Conservation (phyloP, 257 asterid genomes). For the Capsicum baccatum region DNA sequence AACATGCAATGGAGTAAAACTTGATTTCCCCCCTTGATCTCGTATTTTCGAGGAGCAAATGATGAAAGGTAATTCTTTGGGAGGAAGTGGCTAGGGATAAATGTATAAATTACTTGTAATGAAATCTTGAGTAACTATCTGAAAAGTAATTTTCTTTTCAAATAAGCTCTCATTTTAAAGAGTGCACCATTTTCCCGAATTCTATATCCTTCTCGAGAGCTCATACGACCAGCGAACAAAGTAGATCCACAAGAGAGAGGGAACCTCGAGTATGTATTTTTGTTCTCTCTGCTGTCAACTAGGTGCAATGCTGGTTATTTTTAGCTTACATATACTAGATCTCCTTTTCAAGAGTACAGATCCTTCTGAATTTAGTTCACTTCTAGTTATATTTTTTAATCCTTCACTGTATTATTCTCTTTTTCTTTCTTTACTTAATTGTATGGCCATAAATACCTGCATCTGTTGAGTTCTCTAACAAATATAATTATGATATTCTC, state of each 20-base stretch:
- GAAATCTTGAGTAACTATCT: background rate
- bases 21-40: background rate
- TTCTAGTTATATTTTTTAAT: background rate
- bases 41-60: background rate
- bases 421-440: slow-evolving; percentile 9
- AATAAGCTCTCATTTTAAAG: background rate
- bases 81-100: background rate
- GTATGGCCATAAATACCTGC: slow-evolving; percentile 10
- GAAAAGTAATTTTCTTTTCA: background rate
- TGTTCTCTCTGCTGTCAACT: background rate
- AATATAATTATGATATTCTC: background rate
- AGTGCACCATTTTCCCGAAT: background rate
- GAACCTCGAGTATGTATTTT: background rate
- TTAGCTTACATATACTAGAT: background rate
- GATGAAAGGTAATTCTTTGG: background rate
- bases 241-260: background rate
- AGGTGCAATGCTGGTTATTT: background rate
- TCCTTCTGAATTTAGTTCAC: slow-evolving; percentile 3
- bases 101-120: background rate
- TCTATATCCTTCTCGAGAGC: background rate
- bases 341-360: background rate
- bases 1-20: background rate
- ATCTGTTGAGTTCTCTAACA: slow-evolving; percentile 3
- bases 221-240: background rate
- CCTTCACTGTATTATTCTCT: background rate